Evolutionary conservation across 2,329 filamentous ascomycete species (phyloP), one percentile per base, ranked within the genome.

Genomic region (Fusarium sp.): DNA sequence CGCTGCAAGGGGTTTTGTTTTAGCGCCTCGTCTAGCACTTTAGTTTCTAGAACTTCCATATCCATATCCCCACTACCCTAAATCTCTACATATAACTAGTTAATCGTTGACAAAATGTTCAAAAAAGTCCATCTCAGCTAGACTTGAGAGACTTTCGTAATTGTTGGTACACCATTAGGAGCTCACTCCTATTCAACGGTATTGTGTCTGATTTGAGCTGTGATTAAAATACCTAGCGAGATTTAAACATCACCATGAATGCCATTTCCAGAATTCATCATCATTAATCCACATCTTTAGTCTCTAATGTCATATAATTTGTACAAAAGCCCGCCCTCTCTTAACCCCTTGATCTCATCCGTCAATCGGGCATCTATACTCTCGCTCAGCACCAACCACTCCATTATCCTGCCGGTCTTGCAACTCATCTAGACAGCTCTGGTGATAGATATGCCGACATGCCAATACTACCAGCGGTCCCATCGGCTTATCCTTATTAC

Each of bases 391-490:
- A 31, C 77, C 77, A 7, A 81, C 76, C 58, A 77, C 83, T 53
- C 78, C 80, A 63, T 76, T 77, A 66, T 81, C 82, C 53, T 81
- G 79, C 59, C 83, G 80, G 31, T 81, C 82, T 67, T 86, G 85
- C 65, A 89, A 74, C 57, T 85, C 83, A 72, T 94, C 91, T 35
- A 91, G 78, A 71, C 89, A 93, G 25, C 78, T 80, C 72, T 87
- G 82, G 76, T 91, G 89, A 69, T 89, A 91, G 15, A 90, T 85
- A 74, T 91, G 89, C 52, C 88, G 81, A 73, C 89, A 91, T 22
- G 88, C 88, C 68, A 91, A 77, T 44, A 91, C 83, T 9, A 91
- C 86, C 48, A 91, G 73, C 39, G 87, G 82, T 8, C 87, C 89
- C 15, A 89, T 80, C n/a, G 83, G 77, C 43, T 83, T 83, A 59